Conservation (phyloP, 2,329 filamentous ascomycete genomes). For the Botrytis elliptica region DNA sequence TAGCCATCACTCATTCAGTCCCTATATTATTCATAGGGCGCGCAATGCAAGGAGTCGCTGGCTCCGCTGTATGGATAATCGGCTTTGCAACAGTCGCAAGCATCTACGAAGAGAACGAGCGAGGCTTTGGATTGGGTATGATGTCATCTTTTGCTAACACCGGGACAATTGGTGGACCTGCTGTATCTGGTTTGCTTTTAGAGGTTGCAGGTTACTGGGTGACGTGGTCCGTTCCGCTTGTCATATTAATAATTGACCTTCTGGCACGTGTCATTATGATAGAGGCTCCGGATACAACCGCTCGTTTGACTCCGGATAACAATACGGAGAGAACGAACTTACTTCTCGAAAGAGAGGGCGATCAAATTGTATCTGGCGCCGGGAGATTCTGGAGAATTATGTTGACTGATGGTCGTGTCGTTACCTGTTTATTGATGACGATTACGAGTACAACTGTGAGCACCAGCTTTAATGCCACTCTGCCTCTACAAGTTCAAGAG, state of each 20-base stretch:
- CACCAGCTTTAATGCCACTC: background rate
- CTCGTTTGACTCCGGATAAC: background rate
- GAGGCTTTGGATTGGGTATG: background rate
- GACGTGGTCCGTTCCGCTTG: background rate
- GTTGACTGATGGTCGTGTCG: background rate
- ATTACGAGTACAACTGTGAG: background rate
- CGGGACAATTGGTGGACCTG: background rate
- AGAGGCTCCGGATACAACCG: background rate
- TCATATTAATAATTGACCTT: background rate
- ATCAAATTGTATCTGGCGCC: background rate
- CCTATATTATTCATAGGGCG: background rate
- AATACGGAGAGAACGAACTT: background rate
- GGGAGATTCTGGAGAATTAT: slow-evolving; percentile 4
- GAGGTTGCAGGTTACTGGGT: slow-evolving; percentile 1
- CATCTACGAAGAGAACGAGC: background rate
- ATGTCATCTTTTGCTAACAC: slow-evolving; percentile 3
- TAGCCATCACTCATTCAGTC: background rate
- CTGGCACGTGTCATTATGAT: slow-evolving; percentile 7
- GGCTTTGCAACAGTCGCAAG: slow-evolving; percentile 1
- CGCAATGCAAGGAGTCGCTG: background rate
- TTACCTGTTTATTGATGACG: background rate
- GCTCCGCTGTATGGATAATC: slow-evolving; percentile 6
- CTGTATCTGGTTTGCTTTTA: slow-evolving; percentile 5
- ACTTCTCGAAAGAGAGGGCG: background rate
- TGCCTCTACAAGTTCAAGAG: background rate